Evolutionary conservation across 225 moss, liverwort and hornwort genomes (phyloP), one percentile per base, ranked within the genome.

Genomic region (Straminergon stramineum): DNA sequence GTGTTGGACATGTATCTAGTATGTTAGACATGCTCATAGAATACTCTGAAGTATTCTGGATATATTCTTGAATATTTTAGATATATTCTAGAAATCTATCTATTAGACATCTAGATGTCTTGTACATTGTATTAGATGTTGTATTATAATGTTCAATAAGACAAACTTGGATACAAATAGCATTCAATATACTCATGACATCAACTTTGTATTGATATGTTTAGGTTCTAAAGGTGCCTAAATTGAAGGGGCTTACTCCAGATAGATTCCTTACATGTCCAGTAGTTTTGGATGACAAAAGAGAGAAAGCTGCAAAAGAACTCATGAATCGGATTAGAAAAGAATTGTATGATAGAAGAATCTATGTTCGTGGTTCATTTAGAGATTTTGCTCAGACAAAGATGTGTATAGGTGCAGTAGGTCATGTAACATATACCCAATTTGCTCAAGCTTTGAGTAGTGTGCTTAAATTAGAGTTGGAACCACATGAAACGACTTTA

Each of bases 361-460:
- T 95, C 5, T 97, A 94, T 70, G 93, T 97, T 15, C 95, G 96
- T 52, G 95, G 96, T 41, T 94, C 96, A 74, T 99, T 99, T 73
- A 88, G 92, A 71, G 97, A 99, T 87, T 97, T 96, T 82, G 96
- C 96, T 12, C 94, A 96, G 89, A 90, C 95, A 9, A 97, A 97
- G 32, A 95, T 96, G 93, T 97, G 98, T 71, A 95, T 96, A 82
- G 97, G 97, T 41, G 94, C 92, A 3, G 88, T 99, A 55, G 98
- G 98, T 23, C 98, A 97, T 89, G 97, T 99, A 57, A 99, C 98
- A 12, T 96, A 96, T 24, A 94, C 96, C 0, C 98, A 99, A 83
- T 99, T 99, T 88, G 96, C 96, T 69, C 97, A 96, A 88, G 95
- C 95, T 8, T 91, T 95, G 60, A 99, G 95, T 73, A 97, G 98